phyloP scores from a whole-genome alignment of 495 filamentous ascomycete genomes.

The Aspergillus egyptiacus region DNA sequence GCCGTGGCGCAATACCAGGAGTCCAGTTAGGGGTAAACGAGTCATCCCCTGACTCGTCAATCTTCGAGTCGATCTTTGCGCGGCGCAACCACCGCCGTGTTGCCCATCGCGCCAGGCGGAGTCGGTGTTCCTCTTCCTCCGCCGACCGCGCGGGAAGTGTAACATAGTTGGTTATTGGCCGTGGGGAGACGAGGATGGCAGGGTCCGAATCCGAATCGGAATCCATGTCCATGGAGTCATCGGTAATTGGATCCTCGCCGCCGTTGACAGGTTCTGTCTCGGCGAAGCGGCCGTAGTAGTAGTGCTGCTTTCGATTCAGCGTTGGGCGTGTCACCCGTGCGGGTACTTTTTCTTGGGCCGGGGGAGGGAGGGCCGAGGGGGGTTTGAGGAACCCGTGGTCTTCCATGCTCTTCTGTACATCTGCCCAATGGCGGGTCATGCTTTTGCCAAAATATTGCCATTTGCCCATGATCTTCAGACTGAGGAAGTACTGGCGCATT shows the following conservation, averaged over 20 bases:
- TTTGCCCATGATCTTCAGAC: conserved; percentile 66
- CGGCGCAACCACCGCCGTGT: conserved; percentile 70
- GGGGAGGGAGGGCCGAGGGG: conserved; percentile 24
- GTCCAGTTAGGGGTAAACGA: conserved; percentile 69
- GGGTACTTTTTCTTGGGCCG: conserved; percentile 25
- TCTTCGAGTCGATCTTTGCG: conserved; percentile 47
- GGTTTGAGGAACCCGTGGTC: conserved; percentile 34
- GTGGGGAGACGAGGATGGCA: conserved; percentile 35
- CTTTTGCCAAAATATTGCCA: conserved; percentile 62
- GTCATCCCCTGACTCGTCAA: conserved; percentile 40
- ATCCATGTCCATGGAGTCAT: conserved; percentile 42
- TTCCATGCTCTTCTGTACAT: conserved; percentile 52
- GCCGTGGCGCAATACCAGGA: conserved; percentile 61
- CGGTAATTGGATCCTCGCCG: conserved; percentile 13
- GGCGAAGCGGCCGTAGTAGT: conserved; percentile 42
- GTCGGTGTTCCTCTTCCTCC: conserved; percentile 34
- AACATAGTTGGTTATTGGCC: conserved; percentile 35
- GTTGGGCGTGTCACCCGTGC: conserved; percentile 14
- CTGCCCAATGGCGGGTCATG: conserved; percentile 56
- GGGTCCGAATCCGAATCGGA: conserved; percentile 42
- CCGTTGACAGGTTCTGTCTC: conserved; percentile 18
- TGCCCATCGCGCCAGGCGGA: conserved; percentile 52
- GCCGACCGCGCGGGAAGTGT: conserved; percentile 33
- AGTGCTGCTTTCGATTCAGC: conserved; percentile 24
- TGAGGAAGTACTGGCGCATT: conserved; percentile 84